Evolutionary conservation across 2,329 filamentous ascomycete genomes (phyloP), one percentile per base, ranked within the genome.

Genomic region (Sarocladium kiliense): DNA sequence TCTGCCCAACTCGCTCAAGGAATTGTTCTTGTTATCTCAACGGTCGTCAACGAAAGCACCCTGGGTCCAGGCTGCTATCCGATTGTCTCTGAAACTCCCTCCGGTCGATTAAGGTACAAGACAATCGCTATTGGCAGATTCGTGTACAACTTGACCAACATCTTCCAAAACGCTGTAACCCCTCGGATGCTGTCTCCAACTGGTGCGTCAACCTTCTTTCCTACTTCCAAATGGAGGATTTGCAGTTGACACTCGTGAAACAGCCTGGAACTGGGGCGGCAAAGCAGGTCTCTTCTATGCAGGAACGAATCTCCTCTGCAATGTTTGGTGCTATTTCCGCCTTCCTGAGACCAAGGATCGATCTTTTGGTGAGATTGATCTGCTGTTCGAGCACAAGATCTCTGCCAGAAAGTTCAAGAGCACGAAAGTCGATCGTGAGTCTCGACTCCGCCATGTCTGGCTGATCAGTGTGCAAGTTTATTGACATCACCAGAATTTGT

Each of bases 21-120:
- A 21, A 19, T 49, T 0, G 64, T 77, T 10, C 68, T 73, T 3
- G 58, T 79, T 23, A 67, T 75, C 23, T 79, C 74, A 73, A 71
- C 74, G 10, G 64, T 73, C 21, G 61, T 68, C 5, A 76, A 75
- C 61, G 70, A 74, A 1, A 69, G 76, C 19, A 70, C 68, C 54
- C 76, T 74, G 61, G 44, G 44, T 58, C 56, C 19, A 34, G 62
- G 2, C 61, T 76, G 7, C 66, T 49, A 49, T 19, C 44, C 44
- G 9, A 71, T 72, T 3, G 64, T 77, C 0, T 65, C 72, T 1
- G 74, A 77, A 62, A 68, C 71, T 1, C 71, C 70, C 0, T 71
- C 72, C 0, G 72, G 71, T 0, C 70, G 72, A 14, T 63, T 77
- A 16, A 65, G 73, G 1, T 70, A 72, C 3, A 70, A 76, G 59